Percentiles rank a stretch among this genome's conserved stretches.
Conservation (phyloP, 2,329 filamentous ascomycete genomes). For the Pseudogymnoascus sp. region DNA sequence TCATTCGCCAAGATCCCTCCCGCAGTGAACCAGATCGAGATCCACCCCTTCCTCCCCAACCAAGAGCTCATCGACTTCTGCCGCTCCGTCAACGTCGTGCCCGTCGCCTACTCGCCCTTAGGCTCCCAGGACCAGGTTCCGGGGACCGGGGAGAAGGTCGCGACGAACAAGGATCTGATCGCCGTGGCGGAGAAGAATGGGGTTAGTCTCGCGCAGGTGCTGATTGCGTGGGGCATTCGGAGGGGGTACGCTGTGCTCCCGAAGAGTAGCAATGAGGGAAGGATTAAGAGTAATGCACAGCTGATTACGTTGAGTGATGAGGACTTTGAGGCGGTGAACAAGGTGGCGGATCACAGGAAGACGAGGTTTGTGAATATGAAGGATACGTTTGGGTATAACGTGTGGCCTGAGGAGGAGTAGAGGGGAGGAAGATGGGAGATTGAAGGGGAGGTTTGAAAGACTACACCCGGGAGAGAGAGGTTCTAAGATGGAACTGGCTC, state of each 20-base stretch:
- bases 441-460: background rate
- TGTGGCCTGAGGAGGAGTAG: slow-evolving; percentile 51
- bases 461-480: background rate
- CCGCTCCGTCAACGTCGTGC: slow-evolving; percentile 57
- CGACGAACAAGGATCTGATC: slow-evolving; percentile 50
- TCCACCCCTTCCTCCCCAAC: slow-evolving; percentile 65
- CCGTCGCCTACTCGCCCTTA: slow-evolving; percentile 64
- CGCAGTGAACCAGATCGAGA: slow-evolving; percentile 52
- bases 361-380: slow-evolving; percentile 75
- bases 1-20: slow-evolving; percentile 39
- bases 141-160: slow-evolving; percentile 57
- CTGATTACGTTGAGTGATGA: slow-evolving; percentile 55
- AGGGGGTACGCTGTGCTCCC: slow-evolving; percentile 63
- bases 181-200: slow-evolving; percentile 56
- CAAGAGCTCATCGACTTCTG: slow-evolving; percentile 63
- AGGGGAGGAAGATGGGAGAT: background rate
- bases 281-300: slow-evolving; percentile 62
- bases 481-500: background rate
- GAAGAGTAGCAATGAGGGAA: slow-evolving; percentile 60
- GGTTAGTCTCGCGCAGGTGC: slow-evolving; percentile 50
- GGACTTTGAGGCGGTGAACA: slow-evolving; percentile 48
- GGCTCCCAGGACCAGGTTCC: slow-evolving; percentile 56
- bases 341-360: slow-evolving; percentile 57
- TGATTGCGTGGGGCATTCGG: slow-evolving; percentile 65
- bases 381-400: slow-evolving; percentile 67